These are phyloP conservation scores for Tricholomella constricta DNA, from an alignment of 768 basidiomycete species.

Conservation along the genomic window DNA sequence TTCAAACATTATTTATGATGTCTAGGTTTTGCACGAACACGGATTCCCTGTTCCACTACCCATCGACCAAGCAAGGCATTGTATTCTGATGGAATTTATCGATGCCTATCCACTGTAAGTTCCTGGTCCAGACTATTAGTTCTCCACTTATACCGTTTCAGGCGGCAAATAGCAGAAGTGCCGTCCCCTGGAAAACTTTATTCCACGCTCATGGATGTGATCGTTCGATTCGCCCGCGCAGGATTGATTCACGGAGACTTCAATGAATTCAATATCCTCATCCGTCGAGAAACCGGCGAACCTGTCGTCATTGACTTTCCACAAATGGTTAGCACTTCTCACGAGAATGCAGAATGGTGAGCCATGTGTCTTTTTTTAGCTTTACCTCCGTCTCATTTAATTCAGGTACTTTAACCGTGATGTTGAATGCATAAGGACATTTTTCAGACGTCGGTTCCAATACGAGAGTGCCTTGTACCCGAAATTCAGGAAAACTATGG, in stretches of 20 bases:
- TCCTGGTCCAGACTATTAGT: background rate
- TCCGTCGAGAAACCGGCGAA: conserved; percentile 69
- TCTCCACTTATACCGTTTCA: conserved; percentile 30
- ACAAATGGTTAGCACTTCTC: conserved; percentile 98
- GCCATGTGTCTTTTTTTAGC: conserved; percentile 23
- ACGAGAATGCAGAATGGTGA: conserved; percentile 95
- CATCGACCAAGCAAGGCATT: conserved; percentile 93
- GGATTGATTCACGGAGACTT: conserved; percentile 99
- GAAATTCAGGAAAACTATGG: conserved; percentile 69
- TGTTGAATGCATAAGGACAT: conserved; percentile 92
- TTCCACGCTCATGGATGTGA: conserved; percentile 90
- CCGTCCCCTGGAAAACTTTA: conserved; percentile 89
- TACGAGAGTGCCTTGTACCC: conserved; percentile 93
- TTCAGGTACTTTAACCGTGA: conserved; percentile 98
- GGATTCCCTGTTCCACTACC: conserved; percentile 92
- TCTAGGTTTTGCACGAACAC: conserved; percentile 86
- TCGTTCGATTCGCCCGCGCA: conserved; percentile 89
- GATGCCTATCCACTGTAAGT: conserved; percentile 92
- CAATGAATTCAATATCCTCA: conserved; percentile 99
- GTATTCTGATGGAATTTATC: conserved; percentile 94
- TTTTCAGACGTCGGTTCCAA: conserved; percentile 87
- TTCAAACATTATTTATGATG: background rate
- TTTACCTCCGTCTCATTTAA: conserved; percentile 11
- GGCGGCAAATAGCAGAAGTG: conserved; percentile 85
- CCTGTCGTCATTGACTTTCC: conserved; percentile 98